These are phyloP conservation scores for Elsinoe arachidis DNA, from an alignment of 2,329 filamentous ascomycete genomes.

Conservation along the genomic window DNA sequence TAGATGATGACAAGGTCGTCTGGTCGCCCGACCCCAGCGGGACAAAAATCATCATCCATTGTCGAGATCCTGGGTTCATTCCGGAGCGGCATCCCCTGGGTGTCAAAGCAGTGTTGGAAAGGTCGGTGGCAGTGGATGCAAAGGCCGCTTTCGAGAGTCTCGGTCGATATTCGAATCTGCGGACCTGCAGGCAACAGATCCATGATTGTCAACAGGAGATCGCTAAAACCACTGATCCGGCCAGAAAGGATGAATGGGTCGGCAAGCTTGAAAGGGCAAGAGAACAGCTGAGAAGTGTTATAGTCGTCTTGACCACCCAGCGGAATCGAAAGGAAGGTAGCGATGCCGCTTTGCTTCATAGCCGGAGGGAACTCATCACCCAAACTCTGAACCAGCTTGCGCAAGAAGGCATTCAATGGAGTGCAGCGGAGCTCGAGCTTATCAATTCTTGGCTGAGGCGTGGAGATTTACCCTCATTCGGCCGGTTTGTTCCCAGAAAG, in stretches of 20 bases:
- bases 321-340: not conserved
- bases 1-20: not conserved
- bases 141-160: not conserved
- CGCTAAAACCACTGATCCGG: not conserved
- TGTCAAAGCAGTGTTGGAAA: not conserved
- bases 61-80: not conserved
- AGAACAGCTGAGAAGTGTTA: not conserved
- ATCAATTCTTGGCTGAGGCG: not conserved
- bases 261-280: not conserved
- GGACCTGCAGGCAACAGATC: not conserved
- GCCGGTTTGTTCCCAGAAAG: not conserved
- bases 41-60: not conserved
- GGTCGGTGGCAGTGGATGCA: not conserved
- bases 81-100: not conserved
- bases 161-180: not conserved
- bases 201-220: not conserved
- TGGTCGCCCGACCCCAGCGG: not conserved
- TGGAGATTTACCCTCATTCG: not conserved
- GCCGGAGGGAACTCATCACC: not conserved
- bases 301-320: not conserved
- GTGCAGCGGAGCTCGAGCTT: not conserved
- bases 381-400: not conserved
- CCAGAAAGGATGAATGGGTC: not conserved
- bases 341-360: not conserved
- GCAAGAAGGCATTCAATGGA: not conserved